phyloP scores from a whole-genome alignment of 2,329 filamentous ascomycete species.

The Trichoderma atrobrunneum region DNA sequence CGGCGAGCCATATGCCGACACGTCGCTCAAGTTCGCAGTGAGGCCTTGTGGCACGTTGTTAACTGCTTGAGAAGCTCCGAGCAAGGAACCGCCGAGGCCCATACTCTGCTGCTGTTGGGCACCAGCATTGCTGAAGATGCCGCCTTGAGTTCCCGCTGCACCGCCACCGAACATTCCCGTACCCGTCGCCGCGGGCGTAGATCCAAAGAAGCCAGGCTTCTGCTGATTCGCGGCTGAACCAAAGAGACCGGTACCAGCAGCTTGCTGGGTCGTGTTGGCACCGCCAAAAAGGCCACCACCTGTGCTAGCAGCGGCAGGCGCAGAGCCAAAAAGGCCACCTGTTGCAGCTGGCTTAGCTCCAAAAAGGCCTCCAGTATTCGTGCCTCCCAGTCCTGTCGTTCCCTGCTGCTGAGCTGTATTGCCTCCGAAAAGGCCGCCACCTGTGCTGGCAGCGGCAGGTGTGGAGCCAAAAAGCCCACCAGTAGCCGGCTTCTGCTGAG shows the following conservation, averaged over 20 bases:
- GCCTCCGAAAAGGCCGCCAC: conserved; percentile 45
- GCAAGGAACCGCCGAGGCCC: conserved; percentile 53
- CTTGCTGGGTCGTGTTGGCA: conserved; percentile 36
- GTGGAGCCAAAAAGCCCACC: conserved; percentile 37
- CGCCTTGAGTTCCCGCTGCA: conserved; percentile 44
- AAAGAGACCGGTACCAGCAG: conserved; percentile 49
- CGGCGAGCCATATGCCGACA: conserved; percentile 86
- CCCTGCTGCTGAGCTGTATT: conserved; percentile 42
- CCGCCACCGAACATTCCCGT: conserved; percentile 55
- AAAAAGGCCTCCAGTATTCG: conserved; percentile 40
- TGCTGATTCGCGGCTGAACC: conserved; percentile 41
- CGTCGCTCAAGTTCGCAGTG: conserved; percentile 75
- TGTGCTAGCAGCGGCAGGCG: conserved; percentile 33
- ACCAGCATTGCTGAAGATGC: conserved; percentile 47
- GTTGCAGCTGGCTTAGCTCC: conserved; percentile 38
- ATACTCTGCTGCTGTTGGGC: conserved; percentile 49
- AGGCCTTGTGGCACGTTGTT: conserved; percentile 60
- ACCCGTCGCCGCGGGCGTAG: conserved; percentile 41
- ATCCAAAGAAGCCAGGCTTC: conserved; percentile 52
- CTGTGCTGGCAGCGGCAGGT: conserved; percentile 32
- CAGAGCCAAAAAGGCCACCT: conserved; percentile 41
- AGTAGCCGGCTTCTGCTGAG: conserved; percentile 39
- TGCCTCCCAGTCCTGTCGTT: conserved; percentile 34
- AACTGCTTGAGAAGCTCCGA: conserved; percentile 52
- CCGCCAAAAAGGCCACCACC: conserved; percentile 46